Evolutionary conservation across 768 basidiomycete species (phyloP).

Genomic region (Lactifluus rugatus): DNA sequence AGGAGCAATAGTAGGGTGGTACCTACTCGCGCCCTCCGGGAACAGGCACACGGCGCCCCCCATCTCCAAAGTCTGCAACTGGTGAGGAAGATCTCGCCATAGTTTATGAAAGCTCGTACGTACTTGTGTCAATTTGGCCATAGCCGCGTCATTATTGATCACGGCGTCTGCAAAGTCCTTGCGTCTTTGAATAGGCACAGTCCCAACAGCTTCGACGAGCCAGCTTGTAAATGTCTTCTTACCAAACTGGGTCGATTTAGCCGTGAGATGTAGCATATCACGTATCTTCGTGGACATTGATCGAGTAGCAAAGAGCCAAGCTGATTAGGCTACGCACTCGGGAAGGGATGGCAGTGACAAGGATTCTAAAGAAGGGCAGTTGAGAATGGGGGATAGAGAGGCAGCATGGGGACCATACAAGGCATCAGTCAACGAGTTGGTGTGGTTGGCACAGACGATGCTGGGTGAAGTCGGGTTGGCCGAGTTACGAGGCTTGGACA

Average conservation of each 20-base stretch:
- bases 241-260: conserved; percentile 82
- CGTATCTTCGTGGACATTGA: conserved; percentile 41
- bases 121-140: conserved; percentile 63
- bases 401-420: conserved; percentile 42
- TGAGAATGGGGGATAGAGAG: background rate
- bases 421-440: conserved; percentile 79
- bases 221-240: conserved; percentile 78
- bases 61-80: conserved; percentile 51
- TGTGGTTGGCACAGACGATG: conserved; percentile 80
- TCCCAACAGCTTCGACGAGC: conserved; percentile 84
- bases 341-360: conserved; percentile 65
- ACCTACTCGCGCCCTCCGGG: conserved; percentile 80
- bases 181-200: conserved; percentile 69
- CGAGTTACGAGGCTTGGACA: background rate
- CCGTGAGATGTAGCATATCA: conserved; percentile 74
- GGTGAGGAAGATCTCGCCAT: background rate
- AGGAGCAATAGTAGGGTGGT: conserved; percentile 79
- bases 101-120: conserved; percentile 23
- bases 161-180: conserved; percentile 53
- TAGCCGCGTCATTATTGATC: conserved; percentile 57
- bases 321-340: conserved; percentile 33
- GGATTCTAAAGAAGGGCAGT: conserved; percentile 37
- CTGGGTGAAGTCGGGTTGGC: conserved; percentile 30
- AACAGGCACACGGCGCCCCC: conserved; percentile 79
- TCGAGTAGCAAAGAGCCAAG: conserved; percentile 4